Conservation (phyloP, 2,329 filamentous ascomycete genomes). For the Stromatinia cepivora region DNA sequence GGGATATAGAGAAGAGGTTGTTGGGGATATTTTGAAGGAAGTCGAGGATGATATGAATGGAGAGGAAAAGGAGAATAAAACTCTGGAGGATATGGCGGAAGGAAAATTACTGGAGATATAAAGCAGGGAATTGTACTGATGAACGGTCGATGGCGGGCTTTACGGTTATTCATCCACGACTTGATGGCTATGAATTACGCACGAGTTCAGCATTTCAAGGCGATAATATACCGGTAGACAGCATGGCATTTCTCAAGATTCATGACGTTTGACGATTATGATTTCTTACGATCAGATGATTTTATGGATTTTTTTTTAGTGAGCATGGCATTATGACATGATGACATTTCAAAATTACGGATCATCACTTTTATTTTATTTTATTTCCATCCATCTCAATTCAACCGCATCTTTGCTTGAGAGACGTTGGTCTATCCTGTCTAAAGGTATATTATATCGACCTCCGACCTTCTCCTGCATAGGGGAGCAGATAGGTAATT, state of each 20-base stretch:
- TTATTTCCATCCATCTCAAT: background rate
- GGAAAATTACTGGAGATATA: background rate
- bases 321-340: background rate
- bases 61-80: background rate
- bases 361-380: background rate
- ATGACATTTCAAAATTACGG: background rate
- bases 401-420: background rate
- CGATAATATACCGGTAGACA: background rate
- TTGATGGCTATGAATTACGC: background rate
- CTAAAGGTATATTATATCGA: too few species aligned
- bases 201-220: background rate
- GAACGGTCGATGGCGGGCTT: background rate
- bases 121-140: background rate
- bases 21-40: background rate
- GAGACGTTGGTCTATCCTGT: too few species aligned
- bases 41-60: background rate
- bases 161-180: background rate
- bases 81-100: background rate
- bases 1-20: slow-evolving; percentile 13
- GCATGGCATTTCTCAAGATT: background rate
- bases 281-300: background rate
- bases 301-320: background rate
- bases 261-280: background rate
- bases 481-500: too few species aligned
- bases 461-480: background rate